Evolutionary conservation across 306 rosid species (phyloP).

Genomic region (Carpinus viminea): DNA sequence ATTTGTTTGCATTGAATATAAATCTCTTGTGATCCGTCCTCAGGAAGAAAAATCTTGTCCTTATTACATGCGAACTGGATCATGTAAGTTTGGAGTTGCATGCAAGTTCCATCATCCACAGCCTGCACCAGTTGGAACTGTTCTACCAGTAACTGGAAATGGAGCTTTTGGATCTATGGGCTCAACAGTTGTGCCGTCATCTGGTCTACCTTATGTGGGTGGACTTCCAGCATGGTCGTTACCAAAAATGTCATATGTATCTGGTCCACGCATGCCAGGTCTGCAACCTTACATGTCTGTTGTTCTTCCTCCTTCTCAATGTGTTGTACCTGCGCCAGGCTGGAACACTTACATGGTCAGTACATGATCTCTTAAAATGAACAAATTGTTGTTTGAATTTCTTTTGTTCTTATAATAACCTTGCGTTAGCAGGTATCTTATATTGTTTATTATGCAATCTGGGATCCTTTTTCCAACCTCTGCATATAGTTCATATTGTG

Average conservation of each 20-base stretch:
- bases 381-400: neutral
- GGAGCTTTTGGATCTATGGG: slow-evolving; percentile 49
- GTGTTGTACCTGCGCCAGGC: slow-evolving; percentile 59
- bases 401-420: neutral
- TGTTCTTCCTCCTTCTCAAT: slow-evolving; percentile 68
- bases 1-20: slow-evolving; percentile 6
- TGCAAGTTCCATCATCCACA: slow-evolving; percentile 95
- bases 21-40: slow-evolving; percentile 15
- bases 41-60: slow-evolving; percentile 93
- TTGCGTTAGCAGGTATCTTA: neutral
- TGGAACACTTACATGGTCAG: slow-evolving; percentile 92
- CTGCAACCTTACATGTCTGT: slow-evolving; percentile 73
- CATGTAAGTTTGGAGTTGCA: slow-evolving; percentile 90
- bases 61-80: slow-evolving; percentile 81
- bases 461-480: neutral
- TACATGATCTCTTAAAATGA: slow-evolving; percentile 13
- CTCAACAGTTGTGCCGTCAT: slow-evolving; percentile 54
- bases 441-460: too few relatives aligned
- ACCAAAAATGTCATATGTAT: slow-evolving; percentile 67
- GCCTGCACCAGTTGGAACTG: slow-evolving; percentile 55
- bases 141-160: slow-evolving; percentile 46
- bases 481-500: neutral
- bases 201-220: slow-evolving; percentile 64
- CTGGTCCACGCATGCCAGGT: slow-evolving; percentile 49
- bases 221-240: slow-evolving; percentile 70